A percentile compares a stretch with the other conserved stretches of the same genome.
phyloP scores from a whole-genome alignment of 164 flowering plant species.

The Malania oleifera region DNA sequence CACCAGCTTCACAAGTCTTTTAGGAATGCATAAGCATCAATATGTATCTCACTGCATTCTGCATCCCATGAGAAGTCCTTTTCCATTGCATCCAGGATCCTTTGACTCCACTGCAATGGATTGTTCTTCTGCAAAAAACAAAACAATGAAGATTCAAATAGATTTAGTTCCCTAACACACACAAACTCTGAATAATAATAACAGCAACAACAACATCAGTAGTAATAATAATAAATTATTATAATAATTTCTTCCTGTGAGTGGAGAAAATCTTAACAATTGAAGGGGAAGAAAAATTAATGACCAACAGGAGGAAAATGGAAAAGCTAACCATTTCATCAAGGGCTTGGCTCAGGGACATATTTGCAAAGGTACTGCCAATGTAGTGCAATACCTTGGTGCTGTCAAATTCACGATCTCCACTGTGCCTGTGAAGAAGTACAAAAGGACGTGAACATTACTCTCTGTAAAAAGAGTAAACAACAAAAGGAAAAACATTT shows the following conservation, averaged over 20 bases:
- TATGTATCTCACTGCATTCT: constrained; percentile 60
- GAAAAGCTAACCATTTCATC: constrained; percentile 59
- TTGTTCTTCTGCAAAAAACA: constrained; percentile 36
- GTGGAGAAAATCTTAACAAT: not conserved
- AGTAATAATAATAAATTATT: no score
- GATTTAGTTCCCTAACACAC: no score
- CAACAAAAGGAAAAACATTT: not conserved
- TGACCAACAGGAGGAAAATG: not conserved
- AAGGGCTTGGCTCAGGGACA: constrained; percentile 59
- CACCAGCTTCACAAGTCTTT: constrained; percentile 30
- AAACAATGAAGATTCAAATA: not conserved
- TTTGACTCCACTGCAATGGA: constrained; percentile 45
- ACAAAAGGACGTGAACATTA: not conserved
- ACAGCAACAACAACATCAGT: not conserved
- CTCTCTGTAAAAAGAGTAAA: no score
- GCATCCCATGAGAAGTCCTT: constrained; percentile 78
- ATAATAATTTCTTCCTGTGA: not conserved
- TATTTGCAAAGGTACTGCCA: constrained; percentile 38
- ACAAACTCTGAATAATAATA: not conserved
- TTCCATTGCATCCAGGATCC: constrained; percentile 55
- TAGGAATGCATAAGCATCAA: constrained; percentile 49
- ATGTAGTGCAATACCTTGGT: constrained; percentile 39
- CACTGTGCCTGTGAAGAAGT: constrained; percentile 26
- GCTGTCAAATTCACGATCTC: constrained; percentile 33
- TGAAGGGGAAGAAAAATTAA: not conserved